Base-by-base conservation (phyloP, 148 eudicot genomes). In the Vaccinium myrtillus region DNA sequence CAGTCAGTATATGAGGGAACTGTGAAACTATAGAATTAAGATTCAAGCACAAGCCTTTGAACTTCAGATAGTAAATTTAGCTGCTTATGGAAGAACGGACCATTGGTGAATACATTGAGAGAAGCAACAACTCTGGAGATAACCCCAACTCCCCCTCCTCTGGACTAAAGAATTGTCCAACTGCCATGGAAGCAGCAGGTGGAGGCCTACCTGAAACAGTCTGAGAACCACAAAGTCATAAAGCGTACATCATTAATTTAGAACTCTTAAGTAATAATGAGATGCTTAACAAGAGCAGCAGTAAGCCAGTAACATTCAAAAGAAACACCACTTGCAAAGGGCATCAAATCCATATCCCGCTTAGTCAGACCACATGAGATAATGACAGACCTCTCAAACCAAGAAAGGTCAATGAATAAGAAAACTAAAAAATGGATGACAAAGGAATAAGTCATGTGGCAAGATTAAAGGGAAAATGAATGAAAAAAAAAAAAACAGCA, bases 111-210 rank as follows among this genome's bases (percentile, higher is more conserved):
- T 75, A 89, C 78, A 89, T 74, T 53, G 99, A 97, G 75, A 84
- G 88, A 90, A 95, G 87, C 86, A 92, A 86, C 77, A 83, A 83
- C 51, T 84, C 81, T 56, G 95, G 87, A 87, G 98, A 91, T 65
- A 97, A 79, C 83, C 78, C 82, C 56, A 71, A 84, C 56, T 89
- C 54, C 74, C 95, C 95, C 83, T 91, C 93, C 54, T 91, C 84
- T 85, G 90, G 94, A 83, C 91, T 87, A 85, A 97, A 94, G 83
- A 97, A 97, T 86, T 97, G 99, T 39, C 98, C 99, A 85, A 97
- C 94, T 86, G 98, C 98, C 99, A 97, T 97, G 69, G 99, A 97
- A 87, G 94, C 93, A 48, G 96, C 98, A 61, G 99, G 98, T 77
- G 98, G 98, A 88, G 99, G 99, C 91, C 98, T 91, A 55, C 98